phyloP scores from a whole-genome alignment of 352 stramenopile genomes.

The Phytophthora brassicae region DNA sequence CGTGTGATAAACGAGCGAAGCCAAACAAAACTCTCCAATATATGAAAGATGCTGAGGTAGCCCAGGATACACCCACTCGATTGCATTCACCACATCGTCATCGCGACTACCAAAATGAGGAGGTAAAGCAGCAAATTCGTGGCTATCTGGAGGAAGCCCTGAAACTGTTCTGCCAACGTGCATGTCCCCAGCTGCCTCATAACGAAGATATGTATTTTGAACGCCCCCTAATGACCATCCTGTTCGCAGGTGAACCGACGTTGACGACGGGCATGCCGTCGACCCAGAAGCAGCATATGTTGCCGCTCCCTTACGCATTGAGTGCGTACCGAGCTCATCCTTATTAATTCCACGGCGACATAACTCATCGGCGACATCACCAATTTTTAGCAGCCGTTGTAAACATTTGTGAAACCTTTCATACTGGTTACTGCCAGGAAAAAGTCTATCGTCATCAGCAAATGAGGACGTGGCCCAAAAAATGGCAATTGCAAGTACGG shows the following conservation, averaged over 20 bases:
- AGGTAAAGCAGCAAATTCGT: constrained; percentile 18
- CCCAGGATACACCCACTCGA: constrained; percentile 11
- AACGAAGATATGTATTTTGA: constrained; percentile 24
- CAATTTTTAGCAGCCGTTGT: neutral
- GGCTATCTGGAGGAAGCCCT: constrained; percentile 5
- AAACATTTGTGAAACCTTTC: constrained; percentile 16
- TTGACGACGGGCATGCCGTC: constrained; percentile 24
- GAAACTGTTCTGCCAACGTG: constrained; percentile 25
- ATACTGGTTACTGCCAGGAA: constrained; percentile 5
- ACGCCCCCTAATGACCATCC: constrained; percentile 20
- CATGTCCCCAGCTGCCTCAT: constrained; percentile 21
- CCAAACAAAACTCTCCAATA: no score
- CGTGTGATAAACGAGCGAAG: no score
- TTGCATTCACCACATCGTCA: neutral
- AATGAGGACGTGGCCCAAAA: constrained; percentile 3
- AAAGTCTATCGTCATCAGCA: neutral
- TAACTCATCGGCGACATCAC: constrained; percentile 13
- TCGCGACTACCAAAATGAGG: constrained; percentile 20
- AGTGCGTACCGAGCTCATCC: constrained; percentile 25
- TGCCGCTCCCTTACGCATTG: constrained; percentile 26
- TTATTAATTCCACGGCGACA: constrained; percentile 13
- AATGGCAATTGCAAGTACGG: neutral
- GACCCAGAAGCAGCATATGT: constrained; percentile 23
- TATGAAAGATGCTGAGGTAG: constrained; percentile 2
- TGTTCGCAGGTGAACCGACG: constrained; percentile 12